A percentile compares a stretch with the other conserved stretches of the same genome.
These are phyloP conservation scores for Podila minutissima DNA, from an alignment of 192 early-diverging fungal species.

Conservation along the genomic window DNA sequence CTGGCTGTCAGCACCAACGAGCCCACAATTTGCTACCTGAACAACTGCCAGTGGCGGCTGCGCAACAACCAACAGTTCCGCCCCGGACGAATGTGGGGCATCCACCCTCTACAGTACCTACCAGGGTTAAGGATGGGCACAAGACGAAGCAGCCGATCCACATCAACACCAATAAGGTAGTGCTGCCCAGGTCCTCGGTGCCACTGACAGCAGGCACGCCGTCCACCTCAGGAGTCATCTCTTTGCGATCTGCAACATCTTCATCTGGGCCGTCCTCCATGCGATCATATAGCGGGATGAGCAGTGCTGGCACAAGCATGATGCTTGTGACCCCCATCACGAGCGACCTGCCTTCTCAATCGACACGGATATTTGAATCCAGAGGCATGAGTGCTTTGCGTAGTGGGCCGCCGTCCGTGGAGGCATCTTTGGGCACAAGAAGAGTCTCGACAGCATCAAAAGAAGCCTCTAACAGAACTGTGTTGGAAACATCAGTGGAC, in stretches of 20 bases:
- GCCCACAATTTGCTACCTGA: not conserved
- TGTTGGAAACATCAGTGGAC: not conserved
- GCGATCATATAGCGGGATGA: not conserved
- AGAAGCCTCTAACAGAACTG: not conserved
- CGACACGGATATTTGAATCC: not conserved
- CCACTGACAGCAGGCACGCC: not conserved
- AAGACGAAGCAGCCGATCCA: constrained; percentile 19
- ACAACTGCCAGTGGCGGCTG: not conserved
- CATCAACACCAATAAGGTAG: constrained; percentile 14
- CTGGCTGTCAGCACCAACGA: constrained; percentile 7
- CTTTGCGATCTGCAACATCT: not conserved
- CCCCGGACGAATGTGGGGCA: not conserved
- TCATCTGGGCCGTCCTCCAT: not conserved
- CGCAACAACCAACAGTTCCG: not conserved
- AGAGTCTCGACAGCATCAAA: not conserved
- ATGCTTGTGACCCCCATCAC: not conserved
- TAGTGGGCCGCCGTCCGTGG: too few relatives aligned
- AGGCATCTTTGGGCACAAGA: too few relatives aligned
- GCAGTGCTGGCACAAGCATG: not conserved
- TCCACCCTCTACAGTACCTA: not conserved
- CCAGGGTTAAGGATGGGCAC: constrained; percentile 21
- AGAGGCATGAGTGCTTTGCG: not conserved
- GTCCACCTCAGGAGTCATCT: not conserved
- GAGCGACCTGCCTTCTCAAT: not conserved
- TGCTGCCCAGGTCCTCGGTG: not conserved